A percentile compares a stretch with the other conserved stretches of the same genome.
These are phyloP conservation scores for Moesziomyces sp. DNA, from an alignment of 1,284 basidiomycete genomes.

Conservation along the genomic window DNA sequence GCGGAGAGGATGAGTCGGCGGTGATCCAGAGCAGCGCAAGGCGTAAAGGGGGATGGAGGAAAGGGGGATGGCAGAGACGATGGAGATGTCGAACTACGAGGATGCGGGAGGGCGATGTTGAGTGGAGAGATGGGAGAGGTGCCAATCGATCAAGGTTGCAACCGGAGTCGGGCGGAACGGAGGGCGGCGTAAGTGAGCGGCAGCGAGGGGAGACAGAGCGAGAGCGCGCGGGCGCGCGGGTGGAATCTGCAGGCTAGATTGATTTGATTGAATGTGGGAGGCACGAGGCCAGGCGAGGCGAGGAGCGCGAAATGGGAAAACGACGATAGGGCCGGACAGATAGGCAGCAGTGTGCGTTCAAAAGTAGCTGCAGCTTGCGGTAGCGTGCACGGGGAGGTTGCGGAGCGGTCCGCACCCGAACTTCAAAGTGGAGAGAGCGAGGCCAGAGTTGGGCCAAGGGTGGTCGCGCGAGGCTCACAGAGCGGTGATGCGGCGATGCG, in stretches of 20 bases:
- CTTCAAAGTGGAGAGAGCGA: background rate
- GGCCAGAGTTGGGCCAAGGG: background rate
- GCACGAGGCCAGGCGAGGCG: no score
- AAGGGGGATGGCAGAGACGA: background rate
- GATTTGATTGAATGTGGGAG: no score
- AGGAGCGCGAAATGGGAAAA: no score
- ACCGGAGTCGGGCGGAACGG: conserved; percentile 19
- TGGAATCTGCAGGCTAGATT: no score
- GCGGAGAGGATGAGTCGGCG: no score
- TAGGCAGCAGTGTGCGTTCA: conserved; percentile 1
- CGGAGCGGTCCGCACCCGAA: background rate
- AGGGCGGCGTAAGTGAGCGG: background rate
- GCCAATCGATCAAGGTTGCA: conserved; percentile 16
- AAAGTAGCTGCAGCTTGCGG: background rate
- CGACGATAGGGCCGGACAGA: no score
- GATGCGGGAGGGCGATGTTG: conserved; percentile 17
- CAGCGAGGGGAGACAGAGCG: conserved; percentile 1
- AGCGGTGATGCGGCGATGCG: conserved; percentile 8
- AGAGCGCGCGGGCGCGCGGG: background rate
- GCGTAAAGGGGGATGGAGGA: no score
- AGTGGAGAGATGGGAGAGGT: conserved; percentile 20
- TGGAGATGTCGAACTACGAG: background rate
- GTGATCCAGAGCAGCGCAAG: no score
- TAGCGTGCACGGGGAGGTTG: background rate
- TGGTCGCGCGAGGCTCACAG: background rate